Evolutionary conservation across 2,329 filamentous ascomycete genomes (phyloP), one percentile per base, ranked within the genome.

Genomic region (Colletotrichum caudatum): DNA sequence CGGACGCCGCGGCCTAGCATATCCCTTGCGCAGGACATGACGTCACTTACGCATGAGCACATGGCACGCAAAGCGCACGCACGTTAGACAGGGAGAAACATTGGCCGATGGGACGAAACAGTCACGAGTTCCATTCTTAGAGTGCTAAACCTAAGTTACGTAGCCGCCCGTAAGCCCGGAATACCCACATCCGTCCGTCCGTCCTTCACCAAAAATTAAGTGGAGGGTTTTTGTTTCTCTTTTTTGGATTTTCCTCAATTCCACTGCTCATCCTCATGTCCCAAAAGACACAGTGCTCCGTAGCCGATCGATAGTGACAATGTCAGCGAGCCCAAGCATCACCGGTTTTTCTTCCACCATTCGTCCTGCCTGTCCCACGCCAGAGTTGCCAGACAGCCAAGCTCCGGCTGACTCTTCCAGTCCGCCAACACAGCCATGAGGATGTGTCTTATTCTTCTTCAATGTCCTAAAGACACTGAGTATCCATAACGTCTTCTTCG

Each of bases 111-210:
- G 69, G 66, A 72, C 60, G 58, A 65, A 71, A 72, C 60, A 72
- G 56, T 72, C 69, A 60, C 64, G 60, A 72, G 60, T 72, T 72
- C 66, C 66, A 69, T 70, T 72, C 69, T 65, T 60, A 65, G 69
- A 72, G 60, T 39, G 69, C 69, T 70, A 72, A 67, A 64, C 23
- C 56, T 69, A 37, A 9, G 7, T 35, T 69, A 37, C 1, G 1
- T 35, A 72, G 57, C 69, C 39, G 69, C 65, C 66, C 61, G 6
- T 41, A 72, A 72, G 60, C 65, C 60, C 44, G 62, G 60, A 70
- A 65, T 56, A 46, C 69, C 69, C 65, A 65, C 39, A 60, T 62
- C 29, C 29, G 29, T 62, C 29, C 29, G 29, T 62, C 60, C 69
- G 56, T 39, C 54, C 60, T 64, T 70, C 69, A 56, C 69, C 66